Base-by-base conservation (phyloP, 345 rosid genomes). In the Ceriops zippeliana region DNA sequence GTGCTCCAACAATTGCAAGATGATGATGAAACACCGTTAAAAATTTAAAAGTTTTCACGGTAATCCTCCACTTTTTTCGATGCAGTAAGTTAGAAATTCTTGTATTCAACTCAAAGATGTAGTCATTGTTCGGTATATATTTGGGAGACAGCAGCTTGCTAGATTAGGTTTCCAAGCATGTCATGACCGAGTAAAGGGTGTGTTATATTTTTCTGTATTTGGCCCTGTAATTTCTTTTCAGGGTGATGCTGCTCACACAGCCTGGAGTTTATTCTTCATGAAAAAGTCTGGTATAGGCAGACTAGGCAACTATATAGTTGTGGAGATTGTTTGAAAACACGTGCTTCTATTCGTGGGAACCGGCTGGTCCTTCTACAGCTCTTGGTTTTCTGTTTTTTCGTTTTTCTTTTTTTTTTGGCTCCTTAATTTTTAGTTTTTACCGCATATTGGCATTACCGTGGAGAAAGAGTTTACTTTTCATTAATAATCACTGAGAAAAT, bases 1-100 rank as follows among this genome's bases (percentile, higher is more conserved):
- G 86, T 70, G 78, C 86, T 73, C 81, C 85, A 52, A 69, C 89
- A 3, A 69, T 73, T 69, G 85, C 89, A 1, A 80, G 87, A 78
- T 84, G 78, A 83, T 15, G 63, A 34, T 82, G 17, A 2, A 30
- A 20, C 74, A 58, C 58, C 37, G 38, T 31, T 31, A 31, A 31
- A 28, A 8, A 73, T 69, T 66, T 57, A 31, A 31, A 28, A 8
- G 73, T 69, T 66, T 57, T 68, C 64, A 64, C 72, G 62, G 62
- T 52, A 73, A 68, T 35, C 70, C 32, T 71, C 51, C 19, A 22
- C 56, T 51, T 19, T 31, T 71, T 62, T 31, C 24, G 59, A 67
- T 51, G 26, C 28, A 9, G n/a, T 68, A 13, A 63, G 70, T 35
- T 73, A 47, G 66, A 66, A 42, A 28, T 32, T 47, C 31, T 66